Percentiles rank a stretch among this genome's conserved stretches.
phyloP scores from a whole-genome alignment of 2,329 filamentous ascomycete species.

The Penicillium rolfsii region DNA sequence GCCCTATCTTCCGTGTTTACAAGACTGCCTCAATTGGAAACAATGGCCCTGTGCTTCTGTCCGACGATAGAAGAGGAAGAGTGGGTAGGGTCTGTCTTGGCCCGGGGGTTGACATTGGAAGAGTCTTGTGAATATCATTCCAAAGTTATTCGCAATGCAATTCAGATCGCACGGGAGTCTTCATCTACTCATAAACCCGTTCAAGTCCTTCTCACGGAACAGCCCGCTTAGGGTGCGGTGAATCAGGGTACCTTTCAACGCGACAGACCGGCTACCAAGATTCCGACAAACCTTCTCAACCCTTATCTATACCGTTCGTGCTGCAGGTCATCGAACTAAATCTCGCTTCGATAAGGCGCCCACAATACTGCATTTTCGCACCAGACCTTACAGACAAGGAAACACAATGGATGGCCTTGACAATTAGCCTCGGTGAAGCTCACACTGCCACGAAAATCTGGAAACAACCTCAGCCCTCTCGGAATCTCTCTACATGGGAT shows the following conservation, averaged over 20 bases:
- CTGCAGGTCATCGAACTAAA: not conserved
- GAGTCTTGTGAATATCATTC: conserved; percentile 4
- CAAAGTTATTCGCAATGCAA: not conserved
- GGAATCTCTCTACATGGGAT: not conserved
- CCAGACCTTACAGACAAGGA: not conserved
- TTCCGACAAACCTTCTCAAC: not conserved
- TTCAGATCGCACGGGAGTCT: not conserved
- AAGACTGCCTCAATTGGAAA: not conserved
- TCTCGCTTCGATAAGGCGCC: not conserved
- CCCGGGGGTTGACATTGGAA: not conserved
- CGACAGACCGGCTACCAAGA: not conserved
- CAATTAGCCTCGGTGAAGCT: too few relatives aligned
- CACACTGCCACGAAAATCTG: too few relatives aligned
- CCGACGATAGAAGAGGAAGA: conserved; percentile 9
- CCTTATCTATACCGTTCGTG: not conserved
- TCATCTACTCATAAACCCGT: not conserved
- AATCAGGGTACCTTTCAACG: not conserved
- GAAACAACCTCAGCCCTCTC: not conserved
- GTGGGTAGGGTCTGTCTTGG: conserved; percentile 7
- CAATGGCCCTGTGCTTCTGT: conserved; percentile 1
- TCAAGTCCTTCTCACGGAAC: not conserved
- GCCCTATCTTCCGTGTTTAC: not conserved
- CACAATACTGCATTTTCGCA: too few relatives aligned
- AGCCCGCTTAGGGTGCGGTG: not conserved
- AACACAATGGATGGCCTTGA: not conserved